Conservation (phyloP, 306 rosid species). For the Pachyrhizus erosus region DNA sequence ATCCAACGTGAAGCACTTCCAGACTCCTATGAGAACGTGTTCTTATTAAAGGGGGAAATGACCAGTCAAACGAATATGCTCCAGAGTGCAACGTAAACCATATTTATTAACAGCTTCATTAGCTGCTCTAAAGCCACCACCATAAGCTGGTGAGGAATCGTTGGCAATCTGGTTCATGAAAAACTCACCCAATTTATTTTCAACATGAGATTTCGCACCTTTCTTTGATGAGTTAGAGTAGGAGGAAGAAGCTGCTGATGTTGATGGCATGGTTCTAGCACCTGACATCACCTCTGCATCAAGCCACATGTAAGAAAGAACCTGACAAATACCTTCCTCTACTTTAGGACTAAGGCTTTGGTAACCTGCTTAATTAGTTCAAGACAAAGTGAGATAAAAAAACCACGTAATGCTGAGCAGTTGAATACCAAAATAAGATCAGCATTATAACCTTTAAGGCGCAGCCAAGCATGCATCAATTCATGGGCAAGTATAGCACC, state of each 20-base stretch:
- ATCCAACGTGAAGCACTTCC: constrained; percentile 35
- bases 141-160: constrained; percentile 86
- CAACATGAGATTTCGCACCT: constrained; percentile 71
- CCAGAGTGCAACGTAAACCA: constrained; percentile 75
- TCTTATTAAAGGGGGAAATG: constrained; percentile 66
- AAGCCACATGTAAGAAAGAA: constrained; percentile 95
- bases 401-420: neutral
- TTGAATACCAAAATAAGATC: constrained; percentile 28
- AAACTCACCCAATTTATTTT: constrained; percentile 79
- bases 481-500: constrained; percentile 99
- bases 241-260: constrained; percentile 56
- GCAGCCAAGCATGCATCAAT: constrained; percentile 97
- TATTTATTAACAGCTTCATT: constrained; percentile 74
- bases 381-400: neutral
- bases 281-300: constrained; percentile 87
- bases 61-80: constrained; percentile 78
- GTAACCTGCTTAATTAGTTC: constrained; percentile 62
- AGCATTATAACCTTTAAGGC: constrained; percentile 74
- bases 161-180: constrained; percentile 86
- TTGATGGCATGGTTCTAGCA: constrained; percentile 64
- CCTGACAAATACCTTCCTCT: constrained; percentile 97
- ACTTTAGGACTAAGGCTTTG: constrained; percentile 74
- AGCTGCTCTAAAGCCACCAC: constrained; percentile 90
- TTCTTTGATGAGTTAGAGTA: constrained; percentile 67
- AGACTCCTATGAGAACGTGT: neutral